phyloP scores from a whole-genome alignment of 768 basidiomycete species.

The Mycena filopes region DNA sequence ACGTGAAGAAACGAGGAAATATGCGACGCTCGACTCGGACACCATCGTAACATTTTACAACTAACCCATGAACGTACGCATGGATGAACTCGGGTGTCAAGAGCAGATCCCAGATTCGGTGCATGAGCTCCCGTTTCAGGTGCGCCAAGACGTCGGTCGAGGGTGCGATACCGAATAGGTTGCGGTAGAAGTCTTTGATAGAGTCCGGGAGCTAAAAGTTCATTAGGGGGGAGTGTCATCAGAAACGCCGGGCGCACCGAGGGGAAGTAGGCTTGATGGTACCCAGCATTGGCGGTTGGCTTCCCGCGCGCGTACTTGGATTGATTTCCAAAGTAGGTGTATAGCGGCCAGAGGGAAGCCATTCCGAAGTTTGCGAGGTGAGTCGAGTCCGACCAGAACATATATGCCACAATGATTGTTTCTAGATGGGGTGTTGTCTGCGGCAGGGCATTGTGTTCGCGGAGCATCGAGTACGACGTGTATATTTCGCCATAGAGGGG shows the following conservation, averaged over 20 bases:
- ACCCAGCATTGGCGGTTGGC: slow-evolving; percentile 3
- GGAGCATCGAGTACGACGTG: slow-evolving; percentile 19
- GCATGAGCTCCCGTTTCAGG: slow-evolving; percentile 45
- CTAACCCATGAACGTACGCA: slow-evolving; percentile 38
- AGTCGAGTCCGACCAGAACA: slow-evolving; percentile 43
- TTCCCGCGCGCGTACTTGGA: not conserved
- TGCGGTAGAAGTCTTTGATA: slow-evolving; percentile 39
- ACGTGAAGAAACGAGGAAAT: slow-evolving; percentile 41
- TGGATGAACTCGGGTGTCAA: slow-evolving; percentile 39
- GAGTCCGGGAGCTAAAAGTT: slow-evolving; percentile 43
- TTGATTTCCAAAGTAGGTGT: slow-evolving; percentile 9
- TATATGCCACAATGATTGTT: slow-evolving; percentile 33
- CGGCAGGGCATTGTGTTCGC: not conserved
- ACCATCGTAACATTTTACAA: slow-evolving; percentile 40
- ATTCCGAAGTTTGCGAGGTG: slow-evolving; percentile 39
- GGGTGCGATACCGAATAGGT: slow-evolving; percentile 18
- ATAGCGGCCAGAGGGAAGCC: slow-evolving; percentile 29
- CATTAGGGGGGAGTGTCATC: not conserved
- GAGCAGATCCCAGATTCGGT: slow-evolving; percentile 40
- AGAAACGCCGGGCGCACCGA: slow-evolving; percentile 27
- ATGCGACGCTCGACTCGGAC: slow-evolving; percentile 33
- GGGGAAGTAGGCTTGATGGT: slow-evolving; percentile 40
- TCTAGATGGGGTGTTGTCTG: slow-evolving; percentile 16
- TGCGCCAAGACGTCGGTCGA: slow-evolving; percentile 40
- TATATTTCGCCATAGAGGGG: slow-evolving; percentile 35